Evolutionary conservation across 805 yeast species (phyloP).

Genomic region (Clavispora asparagi): DNA sequence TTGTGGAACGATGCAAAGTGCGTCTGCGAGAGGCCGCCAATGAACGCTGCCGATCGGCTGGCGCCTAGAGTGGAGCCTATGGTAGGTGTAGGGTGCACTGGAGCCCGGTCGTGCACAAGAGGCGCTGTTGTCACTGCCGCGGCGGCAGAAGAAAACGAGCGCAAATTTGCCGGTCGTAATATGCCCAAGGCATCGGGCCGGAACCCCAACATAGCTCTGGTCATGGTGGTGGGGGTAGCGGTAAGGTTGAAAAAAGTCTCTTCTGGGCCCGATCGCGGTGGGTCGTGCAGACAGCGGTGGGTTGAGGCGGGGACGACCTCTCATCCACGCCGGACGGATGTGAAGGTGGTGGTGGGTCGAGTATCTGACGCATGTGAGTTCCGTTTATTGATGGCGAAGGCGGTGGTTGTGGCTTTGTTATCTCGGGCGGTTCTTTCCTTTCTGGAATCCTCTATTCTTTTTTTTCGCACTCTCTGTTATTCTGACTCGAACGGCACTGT

Average conservation of each 20-base stretch:
- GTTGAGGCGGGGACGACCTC: not conserved
- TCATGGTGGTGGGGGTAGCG: not conserved
- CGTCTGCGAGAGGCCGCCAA: not conserved
- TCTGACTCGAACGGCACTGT: too few relatives aligned
- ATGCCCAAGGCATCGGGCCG: not conserved
- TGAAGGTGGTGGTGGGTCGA: too few relatives aligned
- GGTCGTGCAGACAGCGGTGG: not conserved
- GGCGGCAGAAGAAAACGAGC: not conserved
- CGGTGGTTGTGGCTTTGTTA: too few relatives aligned
- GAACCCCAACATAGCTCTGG: not conserved
- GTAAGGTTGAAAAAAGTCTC: not conserved
- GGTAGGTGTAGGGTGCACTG: not conserved
- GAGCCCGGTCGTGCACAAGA: not conserved
- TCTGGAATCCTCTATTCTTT: too few relatives aligned
- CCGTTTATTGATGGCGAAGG: not conserved
- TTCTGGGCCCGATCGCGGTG: not conserved
- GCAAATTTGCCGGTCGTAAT: not conserved
- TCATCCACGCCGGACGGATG: too few relatives aligned
- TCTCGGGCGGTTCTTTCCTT: too few relatives aligned
- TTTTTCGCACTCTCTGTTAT: too few relatives aligned
- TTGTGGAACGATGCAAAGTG: conserved; percentile 1
- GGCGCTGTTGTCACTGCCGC: conserved; percentile 1
- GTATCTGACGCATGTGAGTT: too few relatives aligned
- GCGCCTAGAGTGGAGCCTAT: not conserved
- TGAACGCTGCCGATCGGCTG: not conserved